A percentile compares a stretch with the other conserved stretches of the same genome.
Evolutionary conservation across 148 eudicot genomes (phyloP).

Genomic region (Diospyros lotus): DNA sequence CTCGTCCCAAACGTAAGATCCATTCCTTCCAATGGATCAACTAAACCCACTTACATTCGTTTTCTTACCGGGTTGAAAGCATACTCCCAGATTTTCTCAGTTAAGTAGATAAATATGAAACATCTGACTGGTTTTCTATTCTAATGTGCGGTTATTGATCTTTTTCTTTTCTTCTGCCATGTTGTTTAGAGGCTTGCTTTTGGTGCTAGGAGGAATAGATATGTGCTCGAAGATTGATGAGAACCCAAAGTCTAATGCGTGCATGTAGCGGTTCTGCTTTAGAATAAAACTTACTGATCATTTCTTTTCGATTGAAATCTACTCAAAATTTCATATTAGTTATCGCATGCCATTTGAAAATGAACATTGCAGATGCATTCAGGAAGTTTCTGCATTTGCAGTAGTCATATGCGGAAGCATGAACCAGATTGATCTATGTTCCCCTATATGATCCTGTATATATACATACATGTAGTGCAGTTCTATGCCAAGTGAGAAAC

Average conservation of each 20-base stretch:
- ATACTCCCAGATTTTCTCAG: constrained; percentile 87
- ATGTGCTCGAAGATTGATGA: constrained; percentile 65
- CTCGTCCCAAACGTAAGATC: constrained; percentile 84
- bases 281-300: too few species aligned
- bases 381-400: too few species aligned
- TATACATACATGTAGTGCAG: too few species aligned
- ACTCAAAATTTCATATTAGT: too few species aligned
- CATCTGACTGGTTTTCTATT: not conserved
- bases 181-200: constrained; percentile 69
- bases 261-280: too few species aligned
- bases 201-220: constrained; percentile 88
- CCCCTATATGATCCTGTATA: too few species aligned
- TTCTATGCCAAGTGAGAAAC: too few species aligned
- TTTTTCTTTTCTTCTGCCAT: not conserved
- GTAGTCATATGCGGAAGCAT: too few species aligned
- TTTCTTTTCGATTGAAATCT: too few species aligned
- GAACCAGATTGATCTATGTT: too few species aligned
- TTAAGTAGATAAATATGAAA: constrained; percentile 17
- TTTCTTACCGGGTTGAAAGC: constrained; percentile 95
- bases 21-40: constrained; percentile 67
- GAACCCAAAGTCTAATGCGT: not conserved
- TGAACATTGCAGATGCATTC: too few species aligned
- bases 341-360: too few species aligned
- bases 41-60: constrained; percentile 79
- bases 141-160: not conserved